Conservation (phyloP, 805 yeast species). For the Vanderwaltozyma verrucispora region DNA sequence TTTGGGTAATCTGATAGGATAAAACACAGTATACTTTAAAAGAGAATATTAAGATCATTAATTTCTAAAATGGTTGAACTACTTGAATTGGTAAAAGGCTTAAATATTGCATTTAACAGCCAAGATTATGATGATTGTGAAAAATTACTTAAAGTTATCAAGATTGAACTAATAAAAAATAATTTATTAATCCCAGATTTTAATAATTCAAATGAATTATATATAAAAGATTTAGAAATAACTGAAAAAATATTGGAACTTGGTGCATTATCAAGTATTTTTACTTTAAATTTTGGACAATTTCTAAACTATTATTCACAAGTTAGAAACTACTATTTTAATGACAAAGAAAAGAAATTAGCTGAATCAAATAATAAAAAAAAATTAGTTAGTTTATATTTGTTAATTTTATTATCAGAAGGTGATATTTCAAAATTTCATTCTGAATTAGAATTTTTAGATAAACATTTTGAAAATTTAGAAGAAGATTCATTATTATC, state of each 20-base stretch:
- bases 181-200: conserved; percentile 62
- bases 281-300: conserved; percentile 46
- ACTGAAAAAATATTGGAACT: conserved; percentile 79
- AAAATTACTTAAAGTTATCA: conserved; percentile 56
- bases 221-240: conserved; percentile 57
- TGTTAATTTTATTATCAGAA: conserved; percentile 66
- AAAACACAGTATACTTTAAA: too few species aligned
- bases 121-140: conserved; percentile 55
- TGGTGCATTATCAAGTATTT: conserved; percentile 74
- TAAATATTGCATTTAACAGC: conserved; percentile 52
- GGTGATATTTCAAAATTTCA: conserved; percentile 85
- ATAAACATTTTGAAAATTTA: conserved; percentile 33
- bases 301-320: conserved; percentile 67
- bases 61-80: conserved; percentile 42
- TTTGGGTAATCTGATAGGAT: too few species aligned
- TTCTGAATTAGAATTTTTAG: conserved; percentile 71
- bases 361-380: conserved; percentile 49
- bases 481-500: conserved; percentile 63
- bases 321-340: conserved; percentile 65
- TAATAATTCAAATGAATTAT: conserved; percentile 24
- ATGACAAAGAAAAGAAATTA: conserved; percentile 25
- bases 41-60: too few species aligned
- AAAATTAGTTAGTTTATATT: conserved; percentile 65
- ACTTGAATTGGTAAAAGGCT: conserved; percentile 57
- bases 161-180: conserved; percentile 68